Base-by-base conservation (phyloP, 2,329 filamentous ascomycete genomes). In the Polychaeton citri region DNA sequence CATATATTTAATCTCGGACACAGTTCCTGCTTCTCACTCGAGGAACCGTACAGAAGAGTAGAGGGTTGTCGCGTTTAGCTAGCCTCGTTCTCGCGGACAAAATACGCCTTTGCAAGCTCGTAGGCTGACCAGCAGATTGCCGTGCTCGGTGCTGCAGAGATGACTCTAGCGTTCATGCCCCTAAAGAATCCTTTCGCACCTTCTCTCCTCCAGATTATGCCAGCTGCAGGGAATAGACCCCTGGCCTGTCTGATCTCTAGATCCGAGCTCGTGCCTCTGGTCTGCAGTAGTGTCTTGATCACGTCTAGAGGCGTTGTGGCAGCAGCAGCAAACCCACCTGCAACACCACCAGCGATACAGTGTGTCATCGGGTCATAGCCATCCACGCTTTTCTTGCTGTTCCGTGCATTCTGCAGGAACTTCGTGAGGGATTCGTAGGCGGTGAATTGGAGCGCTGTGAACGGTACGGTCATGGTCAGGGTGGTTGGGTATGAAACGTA, bases 401-500 rank as follows among this genome's bases (percentile, higher is more conserved):
- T 41, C 18, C 47, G 85, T 12, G 18, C 13, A 12, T 16, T 19
- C 59, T 96, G 95, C 76, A 96, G 86, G 34, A 81, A 61, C 49
- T 92, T 96, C 2, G 87, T 95, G 47, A 96, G 77, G 19, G 88
- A 94, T 59, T 96, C 90, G 70, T 98, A 98, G 37, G 87, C 86
- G 55, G 94, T 84, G 60, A 98, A 96, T 58, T 98, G 90, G 7
- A 95, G 75, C 6, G 90, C 88, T 9, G 88, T 96, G 60, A 96
- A 98, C 3, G 90, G 90, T 2, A 98, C 86, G 10, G 90, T 96
- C 90, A 98, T 98, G 54, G 85, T 93, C 19, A 98, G 69, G 2
- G 90, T 98, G 15, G 90, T 98, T 12, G 90, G 90, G 60, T 98
- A 98, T 17, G 90, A 98, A 51, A 98, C 80, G 66, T 98, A 98